Percentiles rank a stretch among this genome's conserved stretches.
These are phyloP conservation scores for Spergularia bocconei DNA, from an alignment of 148 eudicot species.

Conservation along the genomic window DNA sequence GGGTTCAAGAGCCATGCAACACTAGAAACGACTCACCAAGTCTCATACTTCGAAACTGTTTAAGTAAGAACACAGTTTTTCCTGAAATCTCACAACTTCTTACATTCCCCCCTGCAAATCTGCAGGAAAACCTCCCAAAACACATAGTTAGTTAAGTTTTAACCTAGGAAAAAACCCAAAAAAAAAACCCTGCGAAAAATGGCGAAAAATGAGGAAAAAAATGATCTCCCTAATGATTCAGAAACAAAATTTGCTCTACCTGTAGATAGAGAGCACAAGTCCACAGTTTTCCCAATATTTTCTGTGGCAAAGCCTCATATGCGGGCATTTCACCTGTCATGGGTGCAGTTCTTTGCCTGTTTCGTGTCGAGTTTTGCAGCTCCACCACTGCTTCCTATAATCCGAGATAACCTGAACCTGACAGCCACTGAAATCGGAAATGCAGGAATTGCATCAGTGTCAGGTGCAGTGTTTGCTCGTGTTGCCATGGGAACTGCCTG, in stretches of 20 bases:
- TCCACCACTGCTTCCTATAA: constrained; percentile 75
- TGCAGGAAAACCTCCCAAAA: background rate
- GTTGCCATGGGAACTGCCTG: constrained; percentile 80
- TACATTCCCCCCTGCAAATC: too few relatives aligned
- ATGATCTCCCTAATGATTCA: background rate
- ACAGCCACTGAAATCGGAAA: constrained; percentile 72
- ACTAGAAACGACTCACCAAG: background rate
- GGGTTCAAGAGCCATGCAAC: constrained; percentile 5
- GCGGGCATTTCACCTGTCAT: constrained; percentile 78
- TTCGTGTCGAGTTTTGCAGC: constrained; percentile 85
- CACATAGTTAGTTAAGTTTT: background rate
- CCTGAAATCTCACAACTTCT: background rate
- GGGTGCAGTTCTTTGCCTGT: constrained; percentile 78
- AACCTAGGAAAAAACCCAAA: background rate
- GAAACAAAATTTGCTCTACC: constrained; percentile 36
- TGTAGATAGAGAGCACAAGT: constrained; percentile 69
- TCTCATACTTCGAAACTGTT: background rate
- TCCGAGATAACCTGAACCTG: constrained; percentile 64
- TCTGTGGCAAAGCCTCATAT: constrained; percentile 76
- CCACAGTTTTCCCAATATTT: constrained; percentile 47
- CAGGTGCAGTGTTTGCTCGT: constrained; percentile 78
- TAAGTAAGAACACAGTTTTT: constrained; percentile 2
- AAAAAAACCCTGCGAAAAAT: background rate
- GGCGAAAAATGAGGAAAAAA: background rate
- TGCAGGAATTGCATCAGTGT: constrained; percentile 80